Conservation (phyloP, 768 basidiomycete genomes). For the Agaricus blazei region DNA sequence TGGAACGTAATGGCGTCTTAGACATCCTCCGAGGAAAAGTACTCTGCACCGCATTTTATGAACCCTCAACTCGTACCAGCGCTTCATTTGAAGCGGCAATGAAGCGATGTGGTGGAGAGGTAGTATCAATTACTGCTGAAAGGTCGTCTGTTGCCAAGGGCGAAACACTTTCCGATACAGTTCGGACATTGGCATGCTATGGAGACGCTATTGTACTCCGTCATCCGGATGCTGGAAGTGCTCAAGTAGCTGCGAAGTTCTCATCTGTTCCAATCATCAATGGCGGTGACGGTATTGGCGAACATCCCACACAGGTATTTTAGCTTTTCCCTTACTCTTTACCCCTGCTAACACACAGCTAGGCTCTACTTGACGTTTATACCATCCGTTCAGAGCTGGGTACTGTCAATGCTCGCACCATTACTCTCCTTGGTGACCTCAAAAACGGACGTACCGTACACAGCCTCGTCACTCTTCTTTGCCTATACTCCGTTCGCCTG, state of each 20-base stretch:
- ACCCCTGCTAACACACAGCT: not conserved
- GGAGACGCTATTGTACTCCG: constrained; percentile 92
- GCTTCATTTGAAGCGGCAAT: constrained; percentile 97
- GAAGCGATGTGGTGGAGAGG: constrained; percentile 96
- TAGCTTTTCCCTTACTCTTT: not conserved
- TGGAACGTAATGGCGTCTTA: constrained; percentile 84
- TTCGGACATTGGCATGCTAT: constrained; percentile 93
- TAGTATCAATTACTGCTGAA: constrained; percentile 78
- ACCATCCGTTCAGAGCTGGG: constrained; percentile 98
- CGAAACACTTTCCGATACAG: constrained; percentile 88
- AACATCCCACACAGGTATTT: constrained; percentile 90
- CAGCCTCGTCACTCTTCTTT: constrained; percentile 88
- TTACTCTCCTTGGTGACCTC: constrained; percentile 90
- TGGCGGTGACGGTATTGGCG: constrained; percentile 94
- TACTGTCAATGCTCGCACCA: constrained; percentile 92
- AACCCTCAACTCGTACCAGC: constrained; percentile 94
- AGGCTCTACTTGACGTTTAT: constrained; percentile 85
- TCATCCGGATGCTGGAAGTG: constrained; percentile 90
- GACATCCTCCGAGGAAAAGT: constrained; percentile 91
- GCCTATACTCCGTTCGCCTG: constrained; percentile 86
- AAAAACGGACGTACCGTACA: constrained; percentile 99
- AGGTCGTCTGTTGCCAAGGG: constrained; percentile 90
- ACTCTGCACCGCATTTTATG: constrained; percentile 90
- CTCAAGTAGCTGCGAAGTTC: constrained; percentile 94
- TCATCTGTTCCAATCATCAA: constrained; percentile 95